Evolutionary conservation across 805 yeast species (phyloP), one percentile per base, ranked within the genome.

Genomic region (Lipomyces oligophaga): DNA sequence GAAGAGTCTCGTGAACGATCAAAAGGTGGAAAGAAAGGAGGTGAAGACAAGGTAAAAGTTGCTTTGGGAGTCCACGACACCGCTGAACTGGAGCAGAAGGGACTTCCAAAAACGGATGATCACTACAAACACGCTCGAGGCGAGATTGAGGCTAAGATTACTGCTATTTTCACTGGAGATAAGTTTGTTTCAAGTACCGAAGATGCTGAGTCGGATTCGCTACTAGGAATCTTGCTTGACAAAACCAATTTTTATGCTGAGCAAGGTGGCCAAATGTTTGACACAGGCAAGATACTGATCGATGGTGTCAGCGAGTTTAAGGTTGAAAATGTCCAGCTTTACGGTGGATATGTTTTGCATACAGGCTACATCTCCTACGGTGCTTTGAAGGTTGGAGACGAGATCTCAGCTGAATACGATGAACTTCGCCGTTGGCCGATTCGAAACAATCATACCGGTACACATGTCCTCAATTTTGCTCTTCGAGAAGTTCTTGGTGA

Each of bases 181-280:
- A 67, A 72, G 27, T 86, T 88, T 58, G 79, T 78, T 41, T 73
- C 69, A 28, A 47, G 62, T 3, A 64, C 71, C 22, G 72, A 72
- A 38, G 60, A 72, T 32, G 30, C 43, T n/a, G 74, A 70, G 51
- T 55, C 63, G 22, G 71, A 71, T 34, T 68, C 69, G 56, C 87
- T 85, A 65, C 69, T 75, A 57, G 99, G 99, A 66, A 68, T 93
- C 43, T 66, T 93, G 40, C 74, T 93, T 49, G 94, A 93, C 65
- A 83, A 79, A 67, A 86, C 97, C 21, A 93, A 94, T 66, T 87
- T 93, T 70, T 93, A 93, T 64, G 97, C 98, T 41, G 99, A 93
- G 72, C 94, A 86, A 70, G 99, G 99, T 79, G 99, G 99, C 63
- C 99, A 93, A 75, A 97, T 88, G 68, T 83, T 76, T 63, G 99